Evolutionary conservation across 1,284 basidiomycete genomes (phyloP), one percentile per base, ranked within the genome.

Genomic region (Vanrija sp.): DNA sequence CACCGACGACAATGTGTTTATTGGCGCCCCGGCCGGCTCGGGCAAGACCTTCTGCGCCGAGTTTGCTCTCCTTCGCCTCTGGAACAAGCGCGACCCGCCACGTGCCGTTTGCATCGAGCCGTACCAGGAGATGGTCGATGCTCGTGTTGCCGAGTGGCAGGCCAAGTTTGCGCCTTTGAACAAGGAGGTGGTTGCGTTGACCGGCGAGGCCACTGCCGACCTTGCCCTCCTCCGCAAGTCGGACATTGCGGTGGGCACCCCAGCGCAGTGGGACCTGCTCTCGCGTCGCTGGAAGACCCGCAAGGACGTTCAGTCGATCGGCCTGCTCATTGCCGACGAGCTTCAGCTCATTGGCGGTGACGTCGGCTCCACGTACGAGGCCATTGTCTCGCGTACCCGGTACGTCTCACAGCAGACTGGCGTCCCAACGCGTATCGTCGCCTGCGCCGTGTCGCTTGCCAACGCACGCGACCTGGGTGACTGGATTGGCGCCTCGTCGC

Each of bases 21-120:
- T 98, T 55, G 94, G 93, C 23, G 95, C 94, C 0, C 95, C 96
- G 0, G 93, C 93, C 0, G 95, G 96, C 10, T 92, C 89, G 56
- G 95, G 96, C 29, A 98, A 98, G 82, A 98, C 93, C 0, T 87
- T 98, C 43, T 97, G 92, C 66, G 94, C 93, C 0, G 96, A 99
- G 76, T 94, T 98, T 58, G 95, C 95, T 0, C 79, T 98, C 12
- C 78, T 98, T 49, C 84, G 93, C 18, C 77, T 98, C 0, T 98
- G 94, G 95, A 88, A 87, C 57, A 89, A 91, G 75, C 79, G 81
- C 3, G 87, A 93, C 58, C 82, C 86, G 43, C 82, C 84, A 21
- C 83, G 94, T n/a, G 93, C 93, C 0, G 91, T 98, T 1, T 98
- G 94, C 74, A 88, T 98, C 56, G 90, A 96, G 75, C 96, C 96